Conservation (phyloP, 192 early-diverging fungal species). For the Coemansia sp. region DNA sequence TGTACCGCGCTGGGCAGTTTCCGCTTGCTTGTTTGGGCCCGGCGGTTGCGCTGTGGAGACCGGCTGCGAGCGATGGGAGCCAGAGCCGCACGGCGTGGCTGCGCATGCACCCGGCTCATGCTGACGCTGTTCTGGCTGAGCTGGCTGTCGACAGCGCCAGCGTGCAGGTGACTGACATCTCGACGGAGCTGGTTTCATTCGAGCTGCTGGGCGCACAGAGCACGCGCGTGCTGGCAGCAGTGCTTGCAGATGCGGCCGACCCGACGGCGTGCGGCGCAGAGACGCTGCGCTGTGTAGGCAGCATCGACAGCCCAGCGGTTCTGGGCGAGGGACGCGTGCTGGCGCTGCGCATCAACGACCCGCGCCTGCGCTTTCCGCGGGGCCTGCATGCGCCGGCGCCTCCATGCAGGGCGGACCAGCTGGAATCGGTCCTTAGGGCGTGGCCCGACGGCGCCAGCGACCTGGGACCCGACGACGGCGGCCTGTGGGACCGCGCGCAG, state of each 20-base stretch:
- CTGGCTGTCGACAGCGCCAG: conserved; percentile 7
- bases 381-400: conserved; percentile 1
- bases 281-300: conserved; percentile 11
- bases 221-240: conserved; percentile 68
- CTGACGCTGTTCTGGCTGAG: conserved; percentile 49
- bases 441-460: conserved; percentile 62
- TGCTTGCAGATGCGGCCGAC: conserved; percentile 47
- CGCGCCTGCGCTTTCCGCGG: conserved; percentile 65
- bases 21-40: conserved; percentile 65
- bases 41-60: conserved; percentile 74
- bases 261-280: conserved; percentile 4
- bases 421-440: conserved; percentile 48
- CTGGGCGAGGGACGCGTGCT: conserved; percentile 80
- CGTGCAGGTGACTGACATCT: conserved; percentile 54
- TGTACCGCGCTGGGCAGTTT: conserved; percentile 35
- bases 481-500: conserved; percentile 61
- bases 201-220: conserved; percentile 81
- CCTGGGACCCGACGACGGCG: conserved; percentile 20
- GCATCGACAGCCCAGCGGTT: conserved; percentile 64
- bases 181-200: conserved; percentile 66
- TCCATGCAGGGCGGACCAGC: conserved; percentile 6
- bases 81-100: conserved; percentile 65
- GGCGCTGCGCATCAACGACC: conserved; percentile 80
- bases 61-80: conserved; percentile 21
- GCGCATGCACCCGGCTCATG: conserved; percentile 76